A percentile compares a stretch with the other conserved stretches of the same genome.
Conservation (phyloP, 2,329 filamentous ascomycete genomes). For the Fusarium coffeatum region DNA sequence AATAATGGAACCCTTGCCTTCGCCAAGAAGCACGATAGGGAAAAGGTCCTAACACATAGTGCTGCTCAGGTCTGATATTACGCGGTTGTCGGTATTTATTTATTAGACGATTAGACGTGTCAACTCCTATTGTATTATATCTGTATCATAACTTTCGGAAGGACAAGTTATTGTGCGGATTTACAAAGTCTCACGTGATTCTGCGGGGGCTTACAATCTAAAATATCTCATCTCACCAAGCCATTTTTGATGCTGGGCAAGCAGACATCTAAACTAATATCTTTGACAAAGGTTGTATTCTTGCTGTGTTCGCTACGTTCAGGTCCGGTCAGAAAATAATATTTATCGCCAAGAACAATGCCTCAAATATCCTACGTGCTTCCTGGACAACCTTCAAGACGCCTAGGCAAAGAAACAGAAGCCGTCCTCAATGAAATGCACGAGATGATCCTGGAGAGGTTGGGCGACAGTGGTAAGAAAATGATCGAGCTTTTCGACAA, state of each 20-base stretch:
- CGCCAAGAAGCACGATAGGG: accelerated
- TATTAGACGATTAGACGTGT: too few relatives aligned
- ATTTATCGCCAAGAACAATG: neutral
- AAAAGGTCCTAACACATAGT: accelerated
- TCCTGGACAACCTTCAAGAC: neutral
- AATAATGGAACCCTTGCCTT: neutral
- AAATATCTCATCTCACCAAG: neutral
- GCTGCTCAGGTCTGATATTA: neutral
- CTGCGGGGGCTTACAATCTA: neutral
- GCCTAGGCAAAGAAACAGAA: neutral
- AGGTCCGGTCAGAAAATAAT: neutral
- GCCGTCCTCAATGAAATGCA: neutral
- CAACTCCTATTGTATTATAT: neutral
- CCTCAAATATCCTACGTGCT: neutral
- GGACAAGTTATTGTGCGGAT: too few relatives aligned
- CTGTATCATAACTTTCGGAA: neutral
- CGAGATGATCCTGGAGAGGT: neutral
- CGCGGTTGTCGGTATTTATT: neutral
- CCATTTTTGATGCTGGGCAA: neutral
- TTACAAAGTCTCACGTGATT: neutral
- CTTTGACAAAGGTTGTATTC: accelerated
- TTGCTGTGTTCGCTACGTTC: neutral
- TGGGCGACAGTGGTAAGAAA: neutral
- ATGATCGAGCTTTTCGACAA: neutral
- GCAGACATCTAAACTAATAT: neutral